Conservation (phyloP, 2,329 filamentous ascomycete species). For the Colletotrichum falcatum region DNA sequence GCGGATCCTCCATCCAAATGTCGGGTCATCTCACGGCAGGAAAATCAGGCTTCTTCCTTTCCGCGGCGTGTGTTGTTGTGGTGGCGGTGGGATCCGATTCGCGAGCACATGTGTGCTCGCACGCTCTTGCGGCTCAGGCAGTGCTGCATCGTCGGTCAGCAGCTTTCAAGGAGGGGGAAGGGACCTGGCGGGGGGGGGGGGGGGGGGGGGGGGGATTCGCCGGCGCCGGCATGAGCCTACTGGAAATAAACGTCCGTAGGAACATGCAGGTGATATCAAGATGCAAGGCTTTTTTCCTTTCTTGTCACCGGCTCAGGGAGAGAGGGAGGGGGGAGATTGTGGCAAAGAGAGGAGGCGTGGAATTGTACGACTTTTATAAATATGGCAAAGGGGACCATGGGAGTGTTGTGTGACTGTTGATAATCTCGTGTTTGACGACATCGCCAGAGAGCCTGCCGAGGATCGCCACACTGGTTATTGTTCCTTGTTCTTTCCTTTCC, state of each 20-base stretch:
- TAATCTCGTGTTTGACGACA: neutral
- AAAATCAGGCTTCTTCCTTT: neutral
- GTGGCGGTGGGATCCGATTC: neutral
- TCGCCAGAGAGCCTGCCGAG: neutral
- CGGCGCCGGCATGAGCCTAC: slow-evolving; percentile 16
- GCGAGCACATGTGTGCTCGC: neutral
- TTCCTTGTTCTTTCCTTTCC: neutral
- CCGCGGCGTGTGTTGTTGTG: neutral
- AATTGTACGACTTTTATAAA: neutral
- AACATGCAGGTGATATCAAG: neutral
- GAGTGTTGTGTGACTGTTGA: neutral
- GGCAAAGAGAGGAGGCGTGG: neutral
- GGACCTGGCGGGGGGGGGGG: no score
- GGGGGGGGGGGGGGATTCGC: neutral
- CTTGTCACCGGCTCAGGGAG: no score
- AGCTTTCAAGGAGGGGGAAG: no score
- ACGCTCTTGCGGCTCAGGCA: neutral
- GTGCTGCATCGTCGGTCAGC: no score
- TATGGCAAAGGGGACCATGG: no score
- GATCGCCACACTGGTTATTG: neutral
- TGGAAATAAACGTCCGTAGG: neutral
- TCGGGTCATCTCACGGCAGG: neutral
- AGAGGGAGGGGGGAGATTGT: no score
- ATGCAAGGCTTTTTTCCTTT: no score
- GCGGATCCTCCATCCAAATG: neutral